Percentiles rank a stretch among this genome's conserved stretches.
These are phyloP conservation scores for Sclerotinia minor DNA, from an alignment of 2,329 filamentous ascomycete genomes.

Conservation along the genomic window DNA sequence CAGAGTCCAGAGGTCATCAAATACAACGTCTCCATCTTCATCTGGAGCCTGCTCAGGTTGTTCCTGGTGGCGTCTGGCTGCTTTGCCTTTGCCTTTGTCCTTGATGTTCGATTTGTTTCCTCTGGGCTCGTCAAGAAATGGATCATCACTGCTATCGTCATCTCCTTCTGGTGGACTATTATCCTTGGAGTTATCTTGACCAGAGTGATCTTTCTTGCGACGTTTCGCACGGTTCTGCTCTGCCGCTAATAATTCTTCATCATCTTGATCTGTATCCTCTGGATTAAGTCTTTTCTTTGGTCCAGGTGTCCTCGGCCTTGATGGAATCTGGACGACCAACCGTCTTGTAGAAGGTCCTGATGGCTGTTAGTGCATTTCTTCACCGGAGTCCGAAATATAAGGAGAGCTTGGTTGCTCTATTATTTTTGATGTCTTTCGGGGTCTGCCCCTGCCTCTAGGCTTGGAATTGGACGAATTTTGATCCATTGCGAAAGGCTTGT, in stretches of 20 bases:
- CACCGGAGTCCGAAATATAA: neutral
- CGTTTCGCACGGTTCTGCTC: neutral
- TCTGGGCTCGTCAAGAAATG: neutral
- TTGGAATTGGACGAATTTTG: no score
- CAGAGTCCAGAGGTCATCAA: neutral
- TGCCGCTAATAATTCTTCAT: neutral
- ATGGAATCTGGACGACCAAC: neutral
- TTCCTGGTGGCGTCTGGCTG: neutral
- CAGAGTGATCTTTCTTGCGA: neutral
- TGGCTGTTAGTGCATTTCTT: neutral
- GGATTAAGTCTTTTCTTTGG: neutral
- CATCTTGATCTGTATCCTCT: neutral
- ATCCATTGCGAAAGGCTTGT: no score
- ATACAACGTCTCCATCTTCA: no score
- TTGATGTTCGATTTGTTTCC: neutral
- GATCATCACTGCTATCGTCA: neutral
- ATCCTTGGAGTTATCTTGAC: neutral
- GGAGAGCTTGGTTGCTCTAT: neutral
- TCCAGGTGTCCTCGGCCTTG: rapidly evolving
- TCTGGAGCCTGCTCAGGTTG: neutral
- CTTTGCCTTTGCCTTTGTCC: neutral
- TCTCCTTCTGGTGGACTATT: neutral
- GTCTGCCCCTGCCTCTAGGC: neutral
- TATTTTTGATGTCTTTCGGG: neutral
- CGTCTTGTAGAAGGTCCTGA: neutral